Evolutionary conservation across 2,329 filamentous ascomycete species (phyloP).

Genomic region (Colletotrichum scovillei): DNA sequence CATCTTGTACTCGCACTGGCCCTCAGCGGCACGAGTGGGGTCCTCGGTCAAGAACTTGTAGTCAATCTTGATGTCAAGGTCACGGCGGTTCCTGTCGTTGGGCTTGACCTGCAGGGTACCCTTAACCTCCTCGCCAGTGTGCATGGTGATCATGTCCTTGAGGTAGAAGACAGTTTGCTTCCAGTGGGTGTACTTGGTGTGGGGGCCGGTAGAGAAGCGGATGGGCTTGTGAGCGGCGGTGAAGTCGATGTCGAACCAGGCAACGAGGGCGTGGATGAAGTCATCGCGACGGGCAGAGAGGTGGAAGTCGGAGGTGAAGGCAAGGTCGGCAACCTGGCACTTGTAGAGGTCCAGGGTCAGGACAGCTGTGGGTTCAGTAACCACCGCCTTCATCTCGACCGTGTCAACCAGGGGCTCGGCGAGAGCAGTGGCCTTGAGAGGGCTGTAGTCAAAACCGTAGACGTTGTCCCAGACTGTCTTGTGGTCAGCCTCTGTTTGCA

Average conservation of each 20-base stretch:
- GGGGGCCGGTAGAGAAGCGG: slow-evolving; percentile 94
- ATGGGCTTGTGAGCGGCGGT: slow-evolving; percentile 98
- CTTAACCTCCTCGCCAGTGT: slow-evolving; percentile 83
- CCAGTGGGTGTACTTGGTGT: slow-evolving; percentile 99
- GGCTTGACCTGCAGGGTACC: slow-evolving; percentile 85
- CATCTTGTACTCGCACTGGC: slow-evolving; percentile 84
- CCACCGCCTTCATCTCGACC: slow-evolving; percentile 95
- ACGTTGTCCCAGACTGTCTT: slow-evolving; percentile 96
- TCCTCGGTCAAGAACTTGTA: slow-evolving; percentile 87
- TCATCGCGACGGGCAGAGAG: slow-evolving; percentile 86
- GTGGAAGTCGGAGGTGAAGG: slow-evolving; percentile 83
- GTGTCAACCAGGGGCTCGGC: slow-evolving; percentile 97
- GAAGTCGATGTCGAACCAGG: slow-evolving; percentile 99
- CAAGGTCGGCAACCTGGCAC: slow-evolving; percentile 83
- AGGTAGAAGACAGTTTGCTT: slow-evolving; percentile 99
- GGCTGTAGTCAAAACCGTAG: slow-evolving; percentile 96
- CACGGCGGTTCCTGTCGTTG: slow-evolving; percentile 93
- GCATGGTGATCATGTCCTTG: slow-evolving; percentile 90
- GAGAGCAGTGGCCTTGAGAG: slow-evolving; percentile 92
- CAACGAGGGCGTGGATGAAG: slow-evolving; percentile 95
- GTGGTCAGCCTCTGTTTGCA: not conserved
- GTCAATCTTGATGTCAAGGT: slow-evolving; percentile 89
- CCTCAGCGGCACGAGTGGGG: slow-evolving; percentile 73
- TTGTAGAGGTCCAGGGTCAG: slow-evolving; percentile 95
- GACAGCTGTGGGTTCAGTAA: slow-evolving; percentile 88